Percentiles rank a stretch among this genome's conserved stretches.
phyloP scores from a whole-genome alignment of 805 yeast genomes.

The Ogataea salicorniae region DNA sequence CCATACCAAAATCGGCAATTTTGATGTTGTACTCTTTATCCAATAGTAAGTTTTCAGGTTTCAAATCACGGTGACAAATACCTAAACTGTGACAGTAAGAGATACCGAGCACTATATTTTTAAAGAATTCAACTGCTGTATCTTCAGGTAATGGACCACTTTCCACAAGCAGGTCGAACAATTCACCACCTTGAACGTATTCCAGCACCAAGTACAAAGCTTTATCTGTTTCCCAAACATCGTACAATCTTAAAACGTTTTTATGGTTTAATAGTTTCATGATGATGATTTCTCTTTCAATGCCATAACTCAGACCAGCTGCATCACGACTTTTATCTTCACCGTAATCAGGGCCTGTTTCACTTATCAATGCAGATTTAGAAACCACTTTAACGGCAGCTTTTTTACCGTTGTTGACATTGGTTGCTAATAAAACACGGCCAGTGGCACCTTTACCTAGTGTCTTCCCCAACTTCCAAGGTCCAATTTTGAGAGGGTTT shows the following conservation, averaged over 20 bases:
- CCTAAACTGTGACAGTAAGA: constrained; percentile 62
- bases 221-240: constrained; percentile 83
- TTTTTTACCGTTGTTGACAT: constrained; percentile 73
- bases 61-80: constrained; percentile 73
- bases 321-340: constrained; percentile 38
- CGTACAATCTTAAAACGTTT: constrained; percentile 72
- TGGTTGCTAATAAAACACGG: constrained; percentile 87
- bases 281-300: constrained; percentile 78
- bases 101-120: constrained; percentile 61
- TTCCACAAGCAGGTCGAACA: constrained; percentile 86
- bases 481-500: constrained; percentile 61
- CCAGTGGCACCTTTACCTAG: constrained; percentile 97
- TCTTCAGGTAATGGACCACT: constrained; percentile 82
- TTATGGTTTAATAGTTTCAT: constrained; percentile 79
- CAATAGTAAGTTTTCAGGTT: constrained; percentile 72
- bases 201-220: constrained; percentile 84
- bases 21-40: constrained; percentile 86
- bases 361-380: constrained; percentile 56
- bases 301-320: constrained; percentile 71
- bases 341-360: constrained; percentile 5
- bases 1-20: constrained; percentile 99
- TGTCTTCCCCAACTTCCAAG: constrained; percentile 95
- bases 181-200: constrained; percentile 96
- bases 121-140: constrained; percentile 87
- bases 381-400: constrained; percentile 98